Evolutionary conservation across 371 early-diverging fungal species (phyloP), one percentile per base, ranked within the genome.

Genomic region (Mucor irregularis): DNA sequence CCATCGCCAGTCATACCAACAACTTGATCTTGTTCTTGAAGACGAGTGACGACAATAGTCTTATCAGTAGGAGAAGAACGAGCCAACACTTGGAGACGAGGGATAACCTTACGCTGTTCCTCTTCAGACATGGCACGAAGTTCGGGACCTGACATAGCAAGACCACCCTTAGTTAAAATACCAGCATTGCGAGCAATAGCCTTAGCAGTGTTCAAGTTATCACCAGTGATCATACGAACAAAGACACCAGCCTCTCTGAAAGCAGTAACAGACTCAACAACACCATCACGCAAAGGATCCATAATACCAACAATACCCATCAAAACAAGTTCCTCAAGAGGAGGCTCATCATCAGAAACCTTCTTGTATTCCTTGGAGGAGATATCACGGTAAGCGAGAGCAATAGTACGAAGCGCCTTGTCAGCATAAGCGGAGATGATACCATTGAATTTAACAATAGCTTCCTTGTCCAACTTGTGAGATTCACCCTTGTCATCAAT

Each of bases 1-100:
- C 97, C 99, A 74, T 97, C 98, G 48, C 97, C 97, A 4, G 97
- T 97, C 71, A 97, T 94, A 19, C 92, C 97, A 17, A 97, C 97
- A 19, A 96, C 90, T 66, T 97, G 93, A 24, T 90, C 93, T 43
- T 91, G 80, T 51, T 88, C 85, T 71, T 95, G 91, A 34, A 98
- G 79, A 24, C 85, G 77, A 25, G 77, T 73, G 8, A 97, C 96
- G 38, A 98, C 85, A 48, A 94, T 84, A 40, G 92, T 92, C 78
- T 98, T 98, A 69, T 98, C 98, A 31, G 83, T 76, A 16, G 99
- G 99, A 37, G 91, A 90, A 25, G 92, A 90, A 14, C 99, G 87
- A 7, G 97, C 96, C 55, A 98, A 74, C 0, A 98, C 95, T 71
- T 91, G 91, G 34, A 98, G 80, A 24, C 88, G 79, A 47, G 94